Conservation (phyloP, 179 eudicot genomes). For the Dionaea muscipula region DNA sequence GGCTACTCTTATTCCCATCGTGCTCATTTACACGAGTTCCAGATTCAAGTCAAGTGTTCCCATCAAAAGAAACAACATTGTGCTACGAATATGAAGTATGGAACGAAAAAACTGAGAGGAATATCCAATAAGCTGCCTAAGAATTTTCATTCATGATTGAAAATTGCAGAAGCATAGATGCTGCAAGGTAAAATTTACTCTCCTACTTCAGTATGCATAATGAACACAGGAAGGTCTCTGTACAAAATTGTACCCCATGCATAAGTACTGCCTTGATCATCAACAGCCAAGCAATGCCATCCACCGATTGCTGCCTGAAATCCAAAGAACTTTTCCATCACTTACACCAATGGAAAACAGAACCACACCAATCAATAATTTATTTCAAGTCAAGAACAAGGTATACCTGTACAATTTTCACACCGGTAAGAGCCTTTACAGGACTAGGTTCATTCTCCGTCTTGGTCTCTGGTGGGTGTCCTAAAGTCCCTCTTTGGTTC, state of each 20-base stretch:
- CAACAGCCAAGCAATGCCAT: slow-evolving; percentile 99
- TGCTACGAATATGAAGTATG: too few relatives aligned
- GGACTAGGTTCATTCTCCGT: slow-evolving; percentile 82
- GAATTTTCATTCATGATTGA: too few relatives aligned
- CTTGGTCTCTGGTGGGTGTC: slow-evolving; percentile 80
- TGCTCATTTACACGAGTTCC: too few relatives aligned
- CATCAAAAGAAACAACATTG: too few relatives aligned
- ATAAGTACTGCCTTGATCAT: slow-evolving; percentile 92
- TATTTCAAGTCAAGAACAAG: background rate
- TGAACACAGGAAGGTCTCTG: background rate
- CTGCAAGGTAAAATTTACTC: too few relatives aligned
- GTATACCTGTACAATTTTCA: slow-evolving; percentile 80
- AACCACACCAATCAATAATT: background rate
- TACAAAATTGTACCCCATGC: slow-evolving; percentile 63
- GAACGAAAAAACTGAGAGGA: too few relatives aligned
- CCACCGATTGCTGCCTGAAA: slow-evolving; percentile 98
- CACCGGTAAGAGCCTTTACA: slow-evolving; percentile 74
- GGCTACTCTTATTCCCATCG: too few relatives aligned
- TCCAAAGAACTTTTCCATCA: slow-evolving; percentile 7
- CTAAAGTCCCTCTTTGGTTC: slow-evolving; percentile 97
- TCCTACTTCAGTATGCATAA: background rate
- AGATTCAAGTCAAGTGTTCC: too few relatives aligned
- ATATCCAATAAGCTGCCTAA: too few relatives aligned
- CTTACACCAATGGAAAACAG: slow-evolving; percentile 1
- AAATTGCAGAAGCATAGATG: too few relatives aligned